Conservation (phyloP, 2,329 filamentous ascomycete genomes). For the Hortaea sp. region DNA sequence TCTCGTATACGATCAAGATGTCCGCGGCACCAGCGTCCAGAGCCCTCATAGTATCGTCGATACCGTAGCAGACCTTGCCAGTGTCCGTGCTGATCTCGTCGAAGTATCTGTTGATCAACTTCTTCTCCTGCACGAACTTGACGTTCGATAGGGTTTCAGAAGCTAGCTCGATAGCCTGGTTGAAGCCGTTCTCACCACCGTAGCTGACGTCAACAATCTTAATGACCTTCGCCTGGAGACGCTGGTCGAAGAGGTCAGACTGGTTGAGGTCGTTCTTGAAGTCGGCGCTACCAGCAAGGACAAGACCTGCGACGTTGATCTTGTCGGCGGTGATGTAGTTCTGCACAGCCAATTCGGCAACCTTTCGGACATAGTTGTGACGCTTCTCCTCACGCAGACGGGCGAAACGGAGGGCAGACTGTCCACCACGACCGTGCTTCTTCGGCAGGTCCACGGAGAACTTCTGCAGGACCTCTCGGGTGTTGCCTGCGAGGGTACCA, state of each 20-base stretch:
- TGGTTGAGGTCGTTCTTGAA: constrained; percentile 99
- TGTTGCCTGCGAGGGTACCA: constrained; percentile 93
- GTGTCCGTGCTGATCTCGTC: constrained; percentile 98
- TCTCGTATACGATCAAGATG: constrained; percentile 92
- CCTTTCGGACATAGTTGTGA: constrained; percentile 99
- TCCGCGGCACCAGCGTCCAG: constrained; percentile 92
- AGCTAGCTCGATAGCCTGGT: constrained; percentile 94
- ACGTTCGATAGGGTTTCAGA: constrained; percentile 95
- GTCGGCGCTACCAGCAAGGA: constrained; percentile 92
- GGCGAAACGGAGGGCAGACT: constrained; percentile 97
- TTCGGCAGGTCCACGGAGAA: constrained; percentile 98
- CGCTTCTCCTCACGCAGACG: constrained; percentile 99
- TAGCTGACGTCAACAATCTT: constrained; percentile 99
- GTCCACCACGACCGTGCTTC: constrained; percentile 99
- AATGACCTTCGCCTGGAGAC: constrained; percentile 90
- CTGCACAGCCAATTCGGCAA: constrained; percentile 93
- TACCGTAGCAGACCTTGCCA: constrained; percentile 93
- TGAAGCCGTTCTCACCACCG: constrained; percentile 98
- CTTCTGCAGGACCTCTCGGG: constrained; percentile 92
- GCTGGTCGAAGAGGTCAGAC: constrained; percentile 92
- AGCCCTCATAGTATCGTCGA: constrained; percentile 95
- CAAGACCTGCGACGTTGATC: constrained; percentile 91
- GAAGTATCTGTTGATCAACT: constrained; percentile 97
- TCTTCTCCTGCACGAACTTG: constrained; percentile 99
- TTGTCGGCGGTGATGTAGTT: constrained; percentile 99